Evolutionary conservation across 768 basidiomycete species (phyloP).

Genomic region (Mycena chlorophos): DNA sequence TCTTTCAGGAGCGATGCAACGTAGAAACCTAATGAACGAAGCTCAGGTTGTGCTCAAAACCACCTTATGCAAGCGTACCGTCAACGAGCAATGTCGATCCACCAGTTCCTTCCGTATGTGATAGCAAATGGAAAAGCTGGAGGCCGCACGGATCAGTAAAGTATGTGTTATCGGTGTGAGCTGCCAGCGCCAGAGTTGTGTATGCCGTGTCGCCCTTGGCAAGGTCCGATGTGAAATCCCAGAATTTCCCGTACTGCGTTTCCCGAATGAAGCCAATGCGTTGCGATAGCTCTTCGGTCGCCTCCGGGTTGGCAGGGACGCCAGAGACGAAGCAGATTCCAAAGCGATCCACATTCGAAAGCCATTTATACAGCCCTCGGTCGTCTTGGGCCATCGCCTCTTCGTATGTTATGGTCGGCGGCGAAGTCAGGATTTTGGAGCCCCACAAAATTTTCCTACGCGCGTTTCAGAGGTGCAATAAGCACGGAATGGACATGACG

Average conservation of each 20-base stretch:
- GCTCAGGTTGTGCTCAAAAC: too few species aligned
- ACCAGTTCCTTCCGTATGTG: constrained; percentile 76
- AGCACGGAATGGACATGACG: constrained; percentile 22
- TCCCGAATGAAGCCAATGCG: constrained; percentile 88
- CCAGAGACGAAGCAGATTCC: constrained; percentile 88
- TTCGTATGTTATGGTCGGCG: constrained; percentile 72
- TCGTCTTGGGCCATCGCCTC: constrained; percentile 71
- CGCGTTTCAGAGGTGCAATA: not conserved
- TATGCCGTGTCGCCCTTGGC: constrained; percentile 94
- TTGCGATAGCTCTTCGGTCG: constrained; percentile 74
- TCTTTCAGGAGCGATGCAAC: constrained; percentile 78
- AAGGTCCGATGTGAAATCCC: constrained; percentile 94
- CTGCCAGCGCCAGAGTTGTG: constrained; percentile 81
- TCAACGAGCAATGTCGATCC: constrained; percentile 93
- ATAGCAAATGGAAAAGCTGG: constrained; percentile 92
- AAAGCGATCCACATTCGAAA: constrained; percentile 80
- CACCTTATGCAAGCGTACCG: too few species aligned
- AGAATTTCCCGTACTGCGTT: constrained; percentile 88
- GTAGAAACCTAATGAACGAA: too few species aligned
- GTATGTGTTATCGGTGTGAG: constrained; percentile 73
- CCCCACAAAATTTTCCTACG: constrained; percentile 79
- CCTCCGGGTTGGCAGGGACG: constrained; percentile 78
- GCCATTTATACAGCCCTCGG: constrained; percentile 74
- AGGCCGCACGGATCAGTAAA: constrained; percentile 93
- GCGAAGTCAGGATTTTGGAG: constrained; percentile 66